Conservation (phyloP, 176 grass and related monocot species). For the Panicum miliaceum region DNA sequence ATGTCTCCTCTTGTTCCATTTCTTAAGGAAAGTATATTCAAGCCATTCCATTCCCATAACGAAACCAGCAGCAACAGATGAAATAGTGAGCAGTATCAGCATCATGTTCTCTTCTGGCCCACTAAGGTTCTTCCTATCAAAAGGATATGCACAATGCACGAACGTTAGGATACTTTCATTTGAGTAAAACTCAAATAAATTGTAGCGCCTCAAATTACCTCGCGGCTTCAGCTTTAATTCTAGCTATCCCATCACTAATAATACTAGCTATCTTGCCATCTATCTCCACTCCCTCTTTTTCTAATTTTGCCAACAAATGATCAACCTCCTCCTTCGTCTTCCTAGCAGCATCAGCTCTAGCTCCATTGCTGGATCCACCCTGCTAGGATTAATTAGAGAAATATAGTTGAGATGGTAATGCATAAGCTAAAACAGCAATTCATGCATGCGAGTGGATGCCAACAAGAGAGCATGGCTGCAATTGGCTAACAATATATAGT, state of each 20-base stretch:
- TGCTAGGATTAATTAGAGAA: conserved; percentile 22
- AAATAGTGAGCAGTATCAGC: not conserved
- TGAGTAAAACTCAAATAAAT: conserved; percentile 7
- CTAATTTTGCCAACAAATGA: conserved; percentile 13
- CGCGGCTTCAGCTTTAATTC: not conserved
- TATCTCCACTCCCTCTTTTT: conserved; percentile 20
- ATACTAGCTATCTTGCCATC: conserved; percentile 16
- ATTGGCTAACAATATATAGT: not conserved
- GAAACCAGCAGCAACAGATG: not conserved
- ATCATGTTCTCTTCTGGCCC: not conserved
- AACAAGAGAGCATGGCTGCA: not conserved
- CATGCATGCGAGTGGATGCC: conserved; percentile 10
- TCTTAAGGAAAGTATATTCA: not conserved
- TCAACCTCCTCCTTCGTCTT: conserved; percentile 22
- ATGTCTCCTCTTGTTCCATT: not conserved
- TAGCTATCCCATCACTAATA: conserved; percentile 15
- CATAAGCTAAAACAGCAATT: not conserved
- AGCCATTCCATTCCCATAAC: not conserved
- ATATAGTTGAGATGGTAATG: not conserved
- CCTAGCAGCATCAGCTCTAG: conserved; percentile 17
- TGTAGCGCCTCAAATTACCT: not conserved
- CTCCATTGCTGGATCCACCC: not conserved
- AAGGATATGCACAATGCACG: not conserved
- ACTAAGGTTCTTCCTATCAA: not conserved
- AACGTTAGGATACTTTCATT: not conserved